Evolutionary conservation across 495 filamentous ascomycete genomes (phyloP), one percentile per base, ranked within the genome.

Genomic region (Hyaloscypha finlandica): DNA sequence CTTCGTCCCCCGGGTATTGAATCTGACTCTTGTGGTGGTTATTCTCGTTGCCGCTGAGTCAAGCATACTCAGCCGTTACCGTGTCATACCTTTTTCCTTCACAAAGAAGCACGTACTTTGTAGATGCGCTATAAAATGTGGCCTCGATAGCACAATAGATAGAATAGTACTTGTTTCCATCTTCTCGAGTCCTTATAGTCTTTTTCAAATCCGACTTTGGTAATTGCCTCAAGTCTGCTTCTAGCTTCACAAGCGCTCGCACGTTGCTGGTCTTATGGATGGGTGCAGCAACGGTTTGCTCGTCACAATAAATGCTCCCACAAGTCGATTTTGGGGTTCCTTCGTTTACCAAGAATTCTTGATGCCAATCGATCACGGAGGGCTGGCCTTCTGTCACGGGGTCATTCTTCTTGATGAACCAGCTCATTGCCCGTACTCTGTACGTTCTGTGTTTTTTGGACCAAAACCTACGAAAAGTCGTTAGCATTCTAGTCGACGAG

Each of bases 321-420:
- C 19, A 53, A 53, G 4, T n/a, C 8, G 9, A 1, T n/a, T 2
- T 6, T 8, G 51, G 51, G 51, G 9, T 8, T 8, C 51, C 51
- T 6, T 56, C 9, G 29, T 1, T 56, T 5, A 29, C 53, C n/a
- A 56, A 56, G 22, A 29, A 29, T 1, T 29, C 29, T 8, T 3
- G 25, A 16, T 30, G 6, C 0, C 4, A 48, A 12, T 14, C 1
- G 53, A 56, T 56, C 8, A 8, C 53, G 6, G 20, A 6, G 3
- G 53, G 53, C 9, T 56, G 6, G 19, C 53, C 16, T n/a, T 56
- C 53, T 29, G 4, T 29, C 9, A 56, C 9, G 9, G 20, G 53
- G 4, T 56, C 53, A 29, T n/a, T n/a, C 20, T 56, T 56, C 22
- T 30, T 56, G 22, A 56, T 56, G 53, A 56, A 29, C 53, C 53